Evolutionary conservation across 345 rosid species (phyloP).

Genomic region (Camelina hispida): DNA sequence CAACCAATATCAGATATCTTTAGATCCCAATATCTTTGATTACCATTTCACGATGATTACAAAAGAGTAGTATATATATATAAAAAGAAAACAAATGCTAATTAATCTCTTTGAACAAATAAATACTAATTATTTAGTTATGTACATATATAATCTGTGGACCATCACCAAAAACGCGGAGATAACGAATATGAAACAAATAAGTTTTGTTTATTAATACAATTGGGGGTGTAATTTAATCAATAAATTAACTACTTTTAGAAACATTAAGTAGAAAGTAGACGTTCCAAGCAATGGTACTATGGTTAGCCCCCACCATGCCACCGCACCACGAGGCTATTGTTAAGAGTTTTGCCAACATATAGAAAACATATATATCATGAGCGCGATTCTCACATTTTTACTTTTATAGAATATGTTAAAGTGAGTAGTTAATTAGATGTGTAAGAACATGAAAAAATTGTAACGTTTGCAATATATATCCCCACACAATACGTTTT

Average conservation of each 20-base stretch:
- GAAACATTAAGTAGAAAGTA: slow-evolving; percentile 9
- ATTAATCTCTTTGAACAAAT: background rate
- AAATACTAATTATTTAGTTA: background rate
- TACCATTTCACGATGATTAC: slow-evolving; percentile 15
- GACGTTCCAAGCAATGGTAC: slow-evolving; percentile 35
- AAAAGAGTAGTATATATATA: background rate
- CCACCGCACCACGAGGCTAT: slow-evolving; percentile 33
- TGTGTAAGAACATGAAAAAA: slow-evolving; percentile 3
- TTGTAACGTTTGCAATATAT: too few species aligned
- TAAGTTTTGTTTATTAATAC: background rate
- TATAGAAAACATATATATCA: slow-evolving; percentile 46
- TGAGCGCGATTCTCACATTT: slow-evolving; percentile 32
- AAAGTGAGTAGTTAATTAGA: too few species aligned
- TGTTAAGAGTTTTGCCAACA: slow-evolving; percentile 45
- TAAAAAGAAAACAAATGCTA: background rate
- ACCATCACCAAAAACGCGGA: slow-evolving; percentile 20
- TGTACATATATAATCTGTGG: slow-evolving; percentile 12
- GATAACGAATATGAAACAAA: background rate
- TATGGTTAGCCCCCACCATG: slow-evolving; percentile 43
- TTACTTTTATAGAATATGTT: background rate
- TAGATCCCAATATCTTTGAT: slow-evolving; percentile 41
- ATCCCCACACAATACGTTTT: too few species aligned
- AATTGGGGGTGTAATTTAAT: slow-evolving; percentile 9
- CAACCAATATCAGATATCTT: slow-evolving; percentile 32
- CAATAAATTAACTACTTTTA: slow-evolving; percentile 11